Evolutionary conservation across 352 stramenopile genomes (phyloP).

Genomic region (Pythium myriotylum): DNA sequence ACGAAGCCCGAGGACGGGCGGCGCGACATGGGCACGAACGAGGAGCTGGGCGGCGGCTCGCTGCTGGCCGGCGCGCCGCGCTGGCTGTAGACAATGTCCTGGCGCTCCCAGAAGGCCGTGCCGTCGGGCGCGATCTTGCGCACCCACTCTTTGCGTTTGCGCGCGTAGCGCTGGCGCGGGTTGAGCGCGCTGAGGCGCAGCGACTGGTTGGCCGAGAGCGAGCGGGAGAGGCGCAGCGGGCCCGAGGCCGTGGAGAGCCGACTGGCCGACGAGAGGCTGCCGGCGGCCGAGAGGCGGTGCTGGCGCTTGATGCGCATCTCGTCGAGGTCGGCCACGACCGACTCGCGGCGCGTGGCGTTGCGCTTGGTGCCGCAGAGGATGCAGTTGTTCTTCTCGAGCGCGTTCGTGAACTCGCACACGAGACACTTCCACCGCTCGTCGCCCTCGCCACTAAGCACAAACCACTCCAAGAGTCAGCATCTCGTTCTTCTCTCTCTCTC

Average conservation of each 20-base stretch:
- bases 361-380: slow-evolving; percentile 78
- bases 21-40: slow-evolving; percentile 5
- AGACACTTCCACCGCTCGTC: slow-evolving; percentile 78
- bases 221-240: slow-evolving; percentile 27
- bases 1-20: slow-evolving; percentile 73
- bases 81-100: slow-evolving; percentile 45
- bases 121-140: slow-evolving; percentile 63
- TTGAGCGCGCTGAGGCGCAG: slow-evolving; percentile 68
- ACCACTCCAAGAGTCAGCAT: background rate
- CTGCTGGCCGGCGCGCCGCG: slow-evolving; percentile 3
- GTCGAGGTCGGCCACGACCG: slow-evolving; percentile 27
- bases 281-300: slow-evolving; percentile 5
- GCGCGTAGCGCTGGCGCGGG: slow-evolving; percentile 71
- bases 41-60: background rate
- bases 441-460: slow-evolving; percentile 33
- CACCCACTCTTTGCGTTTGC: slow-evolving; percentile 83
- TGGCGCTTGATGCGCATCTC: slow-evolving; percentile 31
- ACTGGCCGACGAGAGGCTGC: slow-evolving; percentile 10
- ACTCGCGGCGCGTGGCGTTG: slow-evolving; percentile 31
- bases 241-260: slow-evolving; percentile 6
- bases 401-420: slow-evolving; percentile 83
- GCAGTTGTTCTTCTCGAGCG: slow-evolving; percentile 58
- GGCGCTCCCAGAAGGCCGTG: slow-evolving; percentile 72
- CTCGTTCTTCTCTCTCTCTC: no score
- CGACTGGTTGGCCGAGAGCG: slow-evolving; percentile 30